Conservation (phyloP, 257 asterid species). For the Striga asiatica region DNA sequence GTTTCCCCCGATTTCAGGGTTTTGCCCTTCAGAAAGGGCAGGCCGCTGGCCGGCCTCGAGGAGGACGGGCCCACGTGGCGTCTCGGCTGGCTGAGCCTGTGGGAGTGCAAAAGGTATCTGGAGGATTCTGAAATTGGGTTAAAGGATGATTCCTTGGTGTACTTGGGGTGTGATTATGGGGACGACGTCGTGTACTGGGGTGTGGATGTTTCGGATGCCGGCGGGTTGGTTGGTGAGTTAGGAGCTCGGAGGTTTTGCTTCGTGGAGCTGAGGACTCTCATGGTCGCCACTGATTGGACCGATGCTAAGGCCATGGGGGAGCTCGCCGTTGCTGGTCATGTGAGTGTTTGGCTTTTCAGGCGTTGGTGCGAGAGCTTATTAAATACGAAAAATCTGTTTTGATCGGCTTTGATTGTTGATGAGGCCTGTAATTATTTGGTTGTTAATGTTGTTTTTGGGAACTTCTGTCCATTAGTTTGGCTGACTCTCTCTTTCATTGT, state of each 20-base stretch:
- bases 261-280: conserved; percentile 89
- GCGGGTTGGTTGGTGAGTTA: conserved; percentile 44
- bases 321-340: conserved; percentile 92
- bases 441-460: background rate
- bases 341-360: too few species aligned
- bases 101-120: conserved; percentile 54
- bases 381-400: too few species aligned
- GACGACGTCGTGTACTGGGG: conserved; percentile 87
- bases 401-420: too few species aligned
- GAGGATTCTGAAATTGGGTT: conserved; percentile 45
- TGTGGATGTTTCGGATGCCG: conserved; percentile 69
- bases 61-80: conserved; percentile 51
- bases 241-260: conserved; percentile 57
- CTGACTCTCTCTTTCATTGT: background rate
- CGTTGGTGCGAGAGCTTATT: too few species aligned
- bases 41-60: conserved; percentile 59
- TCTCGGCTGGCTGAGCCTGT: conserved; percentile 69
- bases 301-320: conserved; percentile 66
- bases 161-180: conserved; percentile 55
- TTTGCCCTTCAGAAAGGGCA: conserved; percentile 77
- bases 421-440: background rate
- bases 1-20: conserved; percentile 57
- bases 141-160: conserved; percentile 62
- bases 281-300: conserved; percentile 98
- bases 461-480: background rate